phyloP scores from a whole-genome alignment of 2,329 filamentous ascomycete genomes.

The Beauveria brongniartii region DNA sequence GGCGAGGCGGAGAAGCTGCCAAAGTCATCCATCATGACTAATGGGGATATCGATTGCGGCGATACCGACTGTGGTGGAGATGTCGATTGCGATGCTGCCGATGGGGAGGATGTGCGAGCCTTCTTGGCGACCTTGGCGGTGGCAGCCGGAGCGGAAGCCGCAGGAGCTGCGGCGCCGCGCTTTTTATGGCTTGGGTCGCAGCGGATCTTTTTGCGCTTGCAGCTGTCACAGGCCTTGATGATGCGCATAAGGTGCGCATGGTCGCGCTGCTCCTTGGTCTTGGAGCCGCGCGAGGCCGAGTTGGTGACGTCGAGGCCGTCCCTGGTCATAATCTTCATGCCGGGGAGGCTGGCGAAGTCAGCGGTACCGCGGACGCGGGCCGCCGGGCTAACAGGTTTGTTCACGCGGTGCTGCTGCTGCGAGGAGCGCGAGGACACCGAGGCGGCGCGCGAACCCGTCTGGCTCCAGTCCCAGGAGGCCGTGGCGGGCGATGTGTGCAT shows the following conservation, averaged over 20 bases:
- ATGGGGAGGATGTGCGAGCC: conserved; percentile 1
- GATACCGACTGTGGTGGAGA: conserved; percentile 5
- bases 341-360: conserved; percentile 48
- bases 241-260: conserved; percentile 60
- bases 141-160: neutral
- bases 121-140: conserved; percentile 7
- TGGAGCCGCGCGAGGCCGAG: conserved; percentile 52
- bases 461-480: conserved; percentile 39
- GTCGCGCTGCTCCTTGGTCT: conserved; percentile 60
- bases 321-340: conserved; percentile 60
- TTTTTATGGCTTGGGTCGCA: conserved; percentile 54
- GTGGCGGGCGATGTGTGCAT: conserved; percentile 42
- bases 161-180: conserved; percentile 27
- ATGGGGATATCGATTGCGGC: conserved; percentile 2
- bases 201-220: conserved; percentile 54
- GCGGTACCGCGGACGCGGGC: conserved; percentile 22
- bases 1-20: conserved; percentile 5
- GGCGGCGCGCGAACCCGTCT: conserved; percentile 20
- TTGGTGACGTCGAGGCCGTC: conserved; percentile 57
- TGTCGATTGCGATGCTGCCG: conserved; percentile 15
- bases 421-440: conserved; percentile 24
- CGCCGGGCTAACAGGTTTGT: conserved; percentile 17
- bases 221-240: conserved; percentile 58
- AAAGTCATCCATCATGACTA: neutral
- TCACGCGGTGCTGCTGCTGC: conserved; percentile 18